Evolutionary conservation across 2,329 filamentous ascomycete genomes (phyloP).

Genomic region (Calonectria leucothoes): DNA sequence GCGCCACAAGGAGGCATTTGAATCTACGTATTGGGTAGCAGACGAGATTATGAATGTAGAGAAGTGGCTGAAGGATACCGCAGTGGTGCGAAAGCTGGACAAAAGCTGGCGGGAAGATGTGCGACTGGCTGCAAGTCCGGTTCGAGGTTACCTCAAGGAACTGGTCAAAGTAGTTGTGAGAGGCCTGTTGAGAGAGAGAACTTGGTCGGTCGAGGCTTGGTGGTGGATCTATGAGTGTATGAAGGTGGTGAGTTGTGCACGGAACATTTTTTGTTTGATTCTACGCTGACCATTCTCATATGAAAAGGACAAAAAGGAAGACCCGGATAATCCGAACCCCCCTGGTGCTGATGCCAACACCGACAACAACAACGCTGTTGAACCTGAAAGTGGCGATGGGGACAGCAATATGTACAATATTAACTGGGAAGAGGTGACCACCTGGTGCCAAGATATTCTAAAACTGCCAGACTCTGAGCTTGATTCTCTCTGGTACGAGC

Average conservation of each 20-base stretch:
- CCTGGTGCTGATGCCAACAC: too few relatives aligned
- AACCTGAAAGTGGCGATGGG: too few relatives aligned
- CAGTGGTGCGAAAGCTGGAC: neutral
- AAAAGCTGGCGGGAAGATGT: neutral
- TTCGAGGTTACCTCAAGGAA: neutral
- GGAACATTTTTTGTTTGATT: too few relatives aligned
- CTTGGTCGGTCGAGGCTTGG: neutral
- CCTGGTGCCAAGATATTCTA: neutral
- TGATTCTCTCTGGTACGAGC: conserved; percentile 3
- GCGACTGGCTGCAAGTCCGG: neutral
- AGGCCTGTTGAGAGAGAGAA: neutral
- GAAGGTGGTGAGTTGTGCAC: neutral
- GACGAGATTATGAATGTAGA: neutral
- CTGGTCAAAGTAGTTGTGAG: neutral
- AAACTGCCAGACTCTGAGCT: neutral
- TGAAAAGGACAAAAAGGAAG: neutral
- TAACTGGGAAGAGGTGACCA: neutral
- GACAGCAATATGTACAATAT: neutral
- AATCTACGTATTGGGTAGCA: neutral
- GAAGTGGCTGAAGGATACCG: neutral
- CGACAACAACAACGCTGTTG: too few relatives aligned
- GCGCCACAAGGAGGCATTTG: neutral
- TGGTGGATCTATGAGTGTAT: neutral
- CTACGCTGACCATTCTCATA: neutral
- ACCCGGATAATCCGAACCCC: neutral